Percentiles rank a stretch among this genome's conserved stretches.
phyloP scores from a whole-genome alignment of 2,329 filamentous ascomycete species.

The Penicillium glabrum region DNA sequence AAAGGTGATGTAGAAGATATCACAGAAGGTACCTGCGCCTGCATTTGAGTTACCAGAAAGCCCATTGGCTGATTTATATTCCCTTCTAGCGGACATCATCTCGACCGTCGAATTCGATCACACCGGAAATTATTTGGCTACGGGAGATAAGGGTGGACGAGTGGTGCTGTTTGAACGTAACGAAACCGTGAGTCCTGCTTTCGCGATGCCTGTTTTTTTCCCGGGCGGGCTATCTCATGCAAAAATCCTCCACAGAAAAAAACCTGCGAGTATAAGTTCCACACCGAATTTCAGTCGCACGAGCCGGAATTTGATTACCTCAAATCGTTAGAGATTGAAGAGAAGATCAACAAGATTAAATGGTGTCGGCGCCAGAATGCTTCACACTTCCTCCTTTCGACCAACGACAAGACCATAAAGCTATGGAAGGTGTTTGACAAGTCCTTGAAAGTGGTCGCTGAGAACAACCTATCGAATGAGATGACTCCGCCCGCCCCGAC shows the following conservation, averaged over 20 bases:
- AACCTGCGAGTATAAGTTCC: slow-evolving; percentile 99
- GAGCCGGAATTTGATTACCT: slow-evolving; percentile 99
- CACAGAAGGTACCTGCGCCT: slow-evolving; percentile 71
- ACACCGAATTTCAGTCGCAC: slow-evolving; percentile 99
- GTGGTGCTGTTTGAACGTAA: slow-evolving; percentile 67
- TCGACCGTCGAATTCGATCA: slow-evolving; percentile 55
- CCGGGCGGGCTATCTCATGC: not conserved
- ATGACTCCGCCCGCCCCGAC: slow-evolving; percentile 72
- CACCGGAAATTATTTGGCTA: slow-evolving; percentile 54
- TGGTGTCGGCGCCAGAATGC: slow-evolving; percentile 98
- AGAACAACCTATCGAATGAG: slow-evolving; percentile 97
- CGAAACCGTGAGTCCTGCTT: slow-evolving; percentile 68
- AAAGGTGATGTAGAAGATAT: slow-evolving; percentile 99
- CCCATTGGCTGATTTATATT: slow-evolving; percentile 11
- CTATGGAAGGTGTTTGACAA: slow-evolving; percentile 99
- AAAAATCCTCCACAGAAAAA: slow-evolving; percentile 70
- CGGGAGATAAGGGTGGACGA: slow-evolving; percentile 52
- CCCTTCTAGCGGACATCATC: slow-evolving; percentile 49
- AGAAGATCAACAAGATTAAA: slow-evolving; percentile 99
- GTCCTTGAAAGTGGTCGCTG: slow-evolving; percentile 95
- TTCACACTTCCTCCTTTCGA: slow-evolving; percentile 95
- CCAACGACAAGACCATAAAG: slow-evolving; percentile 99
- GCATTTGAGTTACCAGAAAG: slow-evolving; percentile 4
- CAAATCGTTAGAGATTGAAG: slow-evolving; percentile 98
- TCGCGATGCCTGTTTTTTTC: not conserved